Percentiles rank a stretch among this genome's conserved stretches.
These are phyloP conservation scores for Silene latifolia DNA, from an alignment of 148 eudicot genomes.

Conservation along the genomic window DNA sequence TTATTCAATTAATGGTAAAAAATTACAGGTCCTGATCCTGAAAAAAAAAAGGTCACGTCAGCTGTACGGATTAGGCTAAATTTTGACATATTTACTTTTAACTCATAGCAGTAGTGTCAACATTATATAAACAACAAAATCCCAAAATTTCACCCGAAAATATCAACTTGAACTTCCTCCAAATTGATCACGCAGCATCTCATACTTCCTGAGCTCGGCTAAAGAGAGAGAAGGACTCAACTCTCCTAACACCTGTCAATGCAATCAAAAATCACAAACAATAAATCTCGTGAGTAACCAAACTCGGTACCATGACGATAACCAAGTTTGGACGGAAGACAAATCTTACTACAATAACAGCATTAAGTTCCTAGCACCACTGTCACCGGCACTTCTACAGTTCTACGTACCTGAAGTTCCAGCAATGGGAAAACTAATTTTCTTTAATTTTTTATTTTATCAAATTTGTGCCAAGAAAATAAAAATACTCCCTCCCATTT, in stretches of 20 bases:
- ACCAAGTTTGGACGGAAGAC: not conserved
- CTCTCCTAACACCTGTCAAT: slow-evolving; percentile 73
- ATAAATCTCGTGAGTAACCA: not conserved
- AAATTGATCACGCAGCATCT: slow-evolving; percentile 77
- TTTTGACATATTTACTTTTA: too few relatives aligned
- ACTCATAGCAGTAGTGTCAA: not conserved
- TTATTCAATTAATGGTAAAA: too few relatives aligned
- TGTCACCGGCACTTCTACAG: not conserved
- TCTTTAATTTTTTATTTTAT: not conserved
- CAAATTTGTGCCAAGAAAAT: not conserved
- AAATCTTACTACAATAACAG: not conserved
- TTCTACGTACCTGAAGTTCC: not conserved
- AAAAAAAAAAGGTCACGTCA: too few relatives aligned
- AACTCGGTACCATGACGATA: not conserved
- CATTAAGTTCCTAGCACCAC: not conserved
- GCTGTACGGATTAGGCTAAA: too few relatives aligned
- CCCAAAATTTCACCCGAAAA: not conserved
- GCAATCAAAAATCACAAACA: slow-evolving; percentile 2
- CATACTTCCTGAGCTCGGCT: slow-evolving; percentile 79
- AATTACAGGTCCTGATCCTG: too few relatives aligned
- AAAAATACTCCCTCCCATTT: not conserved
- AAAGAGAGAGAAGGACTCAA: slow-evolving; percentile 83
- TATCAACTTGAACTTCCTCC: slow-evolving; percentile 61
- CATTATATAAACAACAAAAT: not conserved
- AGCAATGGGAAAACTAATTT: not conserved